phyloP scores from a whole-genome alignment of 768 basidiomycete genomes.

The Tricholoma furcatifolium region DNA sequence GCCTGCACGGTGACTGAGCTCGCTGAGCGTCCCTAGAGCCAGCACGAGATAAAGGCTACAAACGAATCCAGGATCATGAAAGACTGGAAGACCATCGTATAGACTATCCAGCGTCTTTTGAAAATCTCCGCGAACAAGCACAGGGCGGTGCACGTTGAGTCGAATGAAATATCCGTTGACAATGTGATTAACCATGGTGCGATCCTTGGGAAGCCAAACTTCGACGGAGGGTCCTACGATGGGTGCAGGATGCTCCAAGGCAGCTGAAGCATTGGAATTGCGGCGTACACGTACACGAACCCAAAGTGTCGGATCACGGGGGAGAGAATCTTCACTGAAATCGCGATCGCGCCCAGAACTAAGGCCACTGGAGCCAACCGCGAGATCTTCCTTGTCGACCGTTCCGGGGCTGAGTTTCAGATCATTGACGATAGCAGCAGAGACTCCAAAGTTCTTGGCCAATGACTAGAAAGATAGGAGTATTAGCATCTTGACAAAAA shows the following conservation, averaged over 20 bases:
- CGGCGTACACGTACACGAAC: constrained; percentile 50
- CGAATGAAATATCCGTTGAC: constrained; percentile 72
- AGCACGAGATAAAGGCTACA: constrained; percentile 77
- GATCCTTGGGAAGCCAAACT: constrained; percentile 78
- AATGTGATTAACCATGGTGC: constrained; percentile 58
- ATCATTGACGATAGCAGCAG: constrained; percentile 65
- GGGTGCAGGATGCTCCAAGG: constrained; percentile 33
- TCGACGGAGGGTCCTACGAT: constrained; percentile 38
- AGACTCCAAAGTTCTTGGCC: constrained; percentile 79
- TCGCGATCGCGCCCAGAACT: constrained; percentile 67
- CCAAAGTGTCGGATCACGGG: constrained; percentile 66
- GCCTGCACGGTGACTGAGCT: constrained; percentile 71
- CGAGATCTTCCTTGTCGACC: constrained; percentile 69
- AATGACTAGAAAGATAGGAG: constrained; percentile 42
- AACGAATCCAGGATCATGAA: constrained; percentile 74
- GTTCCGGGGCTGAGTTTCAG: constrained; percentile 48
- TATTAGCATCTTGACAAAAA: too few relatives aligned
- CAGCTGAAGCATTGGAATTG: constrained; percentile 34
- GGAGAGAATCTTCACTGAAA: constrained; percentile 47
- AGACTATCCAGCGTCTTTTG: constrained; percentile 60
- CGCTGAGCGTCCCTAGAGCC: constrained; percentile 79
- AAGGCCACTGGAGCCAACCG: constrained; percentile 72
- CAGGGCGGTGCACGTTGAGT: constrained; percentile 80
- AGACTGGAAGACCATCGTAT: constrained; percentile 52
- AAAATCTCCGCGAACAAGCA: constrained; percentile 69